Conservation (phyloP, 345 rosid species). For the Adansonia digitata region DNA sequence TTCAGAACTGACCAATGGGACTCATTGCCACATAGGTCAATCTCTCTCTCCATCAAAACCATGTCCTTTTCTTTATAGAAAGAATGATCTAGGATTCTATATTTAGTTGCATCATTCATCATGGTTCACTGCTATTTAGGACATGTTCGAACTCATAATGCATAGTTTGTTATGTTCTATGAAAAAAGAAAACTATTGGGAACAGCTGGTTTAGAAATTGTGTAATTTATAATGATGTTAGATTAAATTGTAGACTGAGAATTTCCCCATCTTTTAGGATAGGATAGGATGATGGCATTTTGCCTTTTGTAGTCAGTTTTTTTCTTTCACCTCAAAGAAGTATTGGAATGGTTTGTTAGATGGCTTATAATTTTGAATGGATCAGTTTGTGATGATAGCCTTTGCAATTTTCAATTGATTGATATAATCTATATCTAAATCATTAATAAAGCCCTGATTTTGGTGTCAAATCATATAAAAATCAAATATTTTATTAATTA, state of each 20-base stretch:
- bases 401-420: not conserved
- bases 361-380: too few relatives aligned
- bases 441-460: too few relatives aligned
- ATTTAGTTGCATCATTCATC: slow-evolving; percentile 20
- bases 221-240: slow-evolving; percentile 17
- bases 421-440: too few relatives aligned
- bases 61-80: slow-evolving; percentile 17
- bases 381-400: too few relatives aligned
- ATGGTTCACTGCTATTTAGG: slow-evolving; percentile 13
- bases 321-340: too few relatives aligned
- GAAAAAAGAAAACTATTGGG: slow-evolving; percentile 7
- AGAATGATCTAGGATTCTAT: slow-evolving; percentile 19
- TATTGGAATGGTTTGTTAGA: too few relatives aligned
- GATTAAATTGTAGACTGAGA: slow-evolving; percentile 14
- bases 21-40: slow-evolving; percentile 32
- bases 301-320: not conserved
- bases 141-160: slow-evolving; percentile 12
- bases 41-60: slow-evolving; percentile 18
- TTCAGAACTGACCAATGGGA: slow-evolving; percentile 25
- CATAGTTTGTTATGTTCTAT: slow-evolving; percentile 14
- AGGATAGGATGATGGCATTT: slow-evolving; percentile 4
- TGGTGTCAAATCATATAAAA: too few relatives aligned
- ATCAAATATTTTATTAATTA: too few relatives aligned
- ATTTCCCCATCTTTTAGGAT: not conserved
- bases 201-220: slow-evolving; percentile 15